Percentiles rank a stretch among this genome's conserved stretches.
These are phyloP conservation scores for Cladobotryum mycophilum DNA, from an alignment of 2,329 filamentous ascomycete species.

Conservation along the genomic window DNA sequence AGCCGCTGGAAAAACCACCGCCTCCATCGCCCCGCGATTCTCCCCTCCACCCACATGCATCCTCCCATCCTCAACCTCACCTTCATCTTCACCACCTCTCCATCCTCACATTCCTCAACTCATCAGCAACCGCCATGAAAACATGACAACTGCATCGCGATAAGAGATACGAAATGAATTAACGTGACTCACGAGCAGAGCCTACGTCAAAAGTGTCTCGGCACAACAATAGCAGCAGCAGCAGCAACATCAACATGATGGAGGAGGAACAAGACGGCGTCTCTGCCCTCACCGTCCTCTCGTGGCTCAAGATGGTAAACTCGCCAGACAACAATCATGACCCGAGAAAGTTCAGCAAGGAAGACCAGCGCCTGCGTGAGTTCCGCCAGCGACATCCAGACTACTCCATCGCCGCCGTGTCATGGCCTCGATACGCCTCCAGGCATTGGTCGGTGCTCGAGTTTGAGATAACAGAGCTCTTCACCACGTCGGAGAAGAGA, in stretches of 20 bases:
- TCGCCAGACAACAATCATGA: slow-evolving; percentile 2
- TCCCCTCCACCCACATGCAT: background rate
- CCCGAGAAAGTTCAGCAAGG: slow-evolving; percentile 22
- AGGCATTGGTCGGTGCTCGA: slow-evolving; percentile 23
- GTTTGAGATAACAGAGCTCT: slow-evolving; percentile 23
- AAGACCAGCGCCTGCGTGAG: slow-evolving; percentile 17
- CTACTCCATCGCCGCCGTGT: slow-evolving; percentile 21
- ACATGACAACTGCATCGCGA: no score
- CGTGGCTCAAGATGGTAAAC: slow-evolving; percentile 7
- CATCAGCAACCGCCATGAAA: no score
- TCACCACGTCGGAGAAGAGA: slow-evolving; percentile 16
- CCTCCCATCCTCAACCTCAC: background rate
- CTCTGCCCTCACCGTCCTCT: background rate
- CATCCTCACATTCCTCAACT: background rate
- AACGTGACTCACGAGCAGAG: no score
- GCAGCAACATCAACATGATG: no score
- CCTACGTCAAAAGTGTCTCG: no score
- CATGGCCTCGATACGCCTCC: slow-evolving; percentile 23
- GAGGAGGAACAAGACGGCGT: background rate
- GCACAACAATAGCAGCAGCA: no score
- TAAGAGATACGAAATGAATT: no score
- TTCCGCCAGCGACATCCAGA: slow-evolving; percentile 18
- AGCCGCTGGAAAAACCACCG: no score
- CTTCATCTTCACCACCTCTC: background rate
- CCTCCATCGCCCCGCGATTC: background rate